Conservation (phyloP, 2,329 filamentous ascomycete genomes). For the Fusarium irregulare region DNA sequence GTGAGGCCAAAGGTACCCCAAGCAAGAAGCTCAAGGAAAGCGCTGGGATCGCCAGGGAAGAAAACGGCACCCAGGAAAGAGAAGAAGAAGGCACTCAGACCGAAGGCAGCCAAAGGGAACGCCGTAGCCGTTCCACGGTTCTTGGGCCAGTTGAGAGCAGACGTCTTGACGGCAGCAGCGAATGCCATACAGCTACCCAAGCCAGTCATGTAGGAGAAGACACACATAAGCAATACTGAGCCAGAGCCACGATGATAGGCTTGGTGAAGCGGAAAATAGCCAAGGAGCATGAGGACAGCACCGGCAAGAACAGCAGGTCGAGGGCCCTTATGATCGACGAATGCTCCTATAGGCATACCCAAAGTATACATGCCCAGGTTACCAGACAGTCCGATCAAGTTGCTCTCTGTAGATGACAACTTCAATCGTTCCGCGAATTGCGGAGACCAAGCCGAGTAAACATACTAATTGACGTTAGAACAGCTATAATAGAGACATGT, state of each 20-base stretch:
- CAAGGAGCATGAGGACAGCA: conserved; percentile 75
- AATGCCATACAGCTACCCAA: conserved; percentile 94
- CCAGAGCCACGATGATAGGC: conserved; percentile 78
- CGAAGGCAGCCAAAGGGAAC: conserved; percentile 92
- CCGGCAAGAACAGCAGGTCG: conserved; percentile 82
- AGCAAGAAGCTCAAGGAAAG: conserved; percentile 83
- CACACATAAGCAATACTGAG: conserved; percentile 73
- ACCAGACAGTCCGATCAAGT: conserved; percentile 87
- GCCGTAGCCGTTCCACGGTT: conserved; percentile 94
- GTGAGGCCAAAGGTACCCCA: conserved; percentile 82
- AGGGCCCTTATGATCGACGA: conserved; percentile 86
- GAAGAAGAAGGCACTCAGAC: conserved; percentile 96
- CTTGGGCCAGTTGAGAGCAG: conserved; percentile 90
- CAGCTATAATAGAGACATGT: background rate
- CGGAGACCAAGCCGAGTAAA: conserved; percentile 97
- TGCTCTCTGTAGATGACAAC: conserved; percentile 91
- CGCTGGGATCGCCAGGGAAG: conserved; percentile 85
- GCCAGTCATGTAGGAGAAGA: conserved; percentile 88
- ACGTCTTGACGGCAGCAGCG: conserved; percentile 84
- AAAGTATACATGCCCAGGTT: conserved; percentile 94
- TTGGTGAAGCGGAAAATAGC: conserved; percentile 86
- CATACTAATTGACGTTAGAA: conserved; percentile 73
- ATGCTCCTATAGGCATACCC: conserved; percentile 88
- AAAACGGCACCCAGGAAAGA: conserved; percentile 80
- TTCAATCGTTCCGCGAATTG: conserved; percentile 90